These are phyloP conservation scores for Guillardia theta DNA, from an alignment of 78 protist species.

Conservation along the genomic window DNA sequence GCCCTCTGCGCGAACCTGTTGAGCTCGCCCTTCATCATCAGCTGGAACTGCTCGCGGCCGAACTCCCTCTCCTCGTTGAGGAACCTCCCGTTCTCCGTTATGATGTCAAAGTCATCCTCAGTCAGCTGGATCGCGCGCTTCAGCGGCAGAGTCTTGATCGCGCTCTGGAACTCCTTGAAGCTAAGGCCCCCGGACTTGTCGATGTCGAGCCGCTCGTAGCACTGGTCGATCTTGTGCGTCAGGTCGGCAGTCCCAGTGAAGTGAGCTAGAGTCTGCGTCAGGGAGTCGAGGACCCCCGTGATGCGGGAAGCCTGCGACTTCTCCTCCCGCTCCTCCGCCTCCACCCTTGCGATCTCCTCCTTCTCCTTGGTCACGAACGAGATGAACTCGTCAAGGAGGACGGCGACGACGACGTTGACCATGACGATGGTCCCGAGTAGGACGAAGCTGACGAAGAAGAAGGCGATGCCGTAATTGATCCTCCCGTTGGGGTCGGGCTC, in stretches of 20 bases:
- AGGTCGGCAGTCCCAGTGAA: neutral
- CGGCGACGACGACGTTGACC: neutral
- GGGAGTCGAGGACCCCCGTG: neutral
- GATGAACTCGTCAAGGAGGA: neutral
- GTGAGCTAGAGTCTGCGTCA: neutral
- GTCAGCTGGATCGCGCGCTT: neutral
- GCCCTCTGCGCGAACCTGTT: too few species aligned
- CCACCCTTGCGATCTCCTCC: too few species aligned
- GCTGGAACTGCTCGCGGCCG: too few species aligned
- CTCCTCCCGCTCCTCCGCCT: too few species aligned
- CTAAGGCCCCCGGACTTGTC: neutral
- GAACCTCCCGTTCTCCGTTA: neutral
- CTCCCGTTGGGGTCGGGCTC: neutral
- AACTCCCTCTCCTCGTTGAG: too few species aligned
- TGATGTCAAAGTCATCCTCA: neutral
- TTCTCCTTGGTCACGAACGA: neutral
- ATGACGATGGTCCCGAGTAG: neutral
- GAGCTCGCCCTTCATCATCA: too few species aligned
- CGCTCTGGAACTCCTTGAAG: neutral
- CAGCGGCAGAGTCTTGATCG: neutral
- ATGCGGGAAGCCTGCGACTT: too few species aligned
- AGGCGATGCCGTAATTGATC: neutral
- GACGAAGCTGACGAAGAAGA: slow-evolving; percentile 20
- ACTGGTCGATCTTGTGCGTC: neutral
- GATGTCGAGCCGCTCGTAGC: neutral